These are phyloP conservation scores for Mucor plumbeus DNA, from an alignment of 371 early-diverging fungal genomes.

Conservation along the genomic window DNA sequence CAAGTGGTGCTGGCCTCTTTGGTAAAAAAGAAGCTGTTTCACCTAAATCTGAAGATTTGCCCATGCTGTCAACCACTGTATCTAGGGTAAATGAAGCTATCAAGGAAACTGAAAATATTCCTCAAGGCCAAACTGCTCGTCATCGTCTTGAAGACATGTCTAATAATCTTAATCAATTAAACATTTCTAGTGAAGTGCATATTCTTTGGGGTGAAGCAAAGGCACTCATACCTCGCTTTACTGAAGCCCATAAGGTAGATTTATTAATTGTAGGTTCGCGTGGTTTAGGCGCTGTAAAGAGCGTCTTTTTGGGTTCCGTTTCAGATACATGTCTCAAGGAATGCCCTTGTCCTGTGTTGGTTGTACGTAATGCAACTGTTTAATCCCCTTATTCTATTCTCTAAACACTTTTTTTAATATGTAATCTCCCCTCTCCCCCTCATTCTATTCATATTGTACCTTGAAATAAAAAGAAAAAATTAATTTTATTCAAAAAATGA, in stretches of 20 bases:
- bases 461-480: background rate
- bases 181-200: conserved; percentile 52
- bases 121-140: conserved; percentile 37
- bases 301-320: conserved; percentile 56
- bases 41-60: conserved; percentile 22
- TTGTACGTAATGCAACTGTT: conserved; percentile 52
- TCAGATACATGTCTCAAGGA: conserved; percentile 53
- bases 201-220: conserved; percentile 56
- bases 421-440: background rate
- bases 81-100: conserved; percentile 40
- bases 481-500: background rate
- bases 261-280: conserved; percentile 55
- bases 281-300: conserved; percentile 55
- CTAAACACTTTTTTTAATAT: background rate
- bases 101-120: conserved; percentile 31
- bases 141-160: conserved; percentile 43
- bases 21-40: background rate
- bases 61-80: conserved; percentile 44
- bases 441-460: background rate
- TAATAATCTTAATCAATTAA: conserved; percentile 27
- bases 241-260: conserved; percentile 48
- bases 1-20: conserved; percentile 10
- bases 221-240: conserved; percentile 44
- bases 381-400: conserved; percentile 18
- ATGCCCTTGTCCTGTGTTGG: conserved; percentile 58